Percentiles rank a stretch among this genome's conserved stretches.
Conservation (phyloP, 208 protist species). For the Herpetomonas muscarum region DNA sequence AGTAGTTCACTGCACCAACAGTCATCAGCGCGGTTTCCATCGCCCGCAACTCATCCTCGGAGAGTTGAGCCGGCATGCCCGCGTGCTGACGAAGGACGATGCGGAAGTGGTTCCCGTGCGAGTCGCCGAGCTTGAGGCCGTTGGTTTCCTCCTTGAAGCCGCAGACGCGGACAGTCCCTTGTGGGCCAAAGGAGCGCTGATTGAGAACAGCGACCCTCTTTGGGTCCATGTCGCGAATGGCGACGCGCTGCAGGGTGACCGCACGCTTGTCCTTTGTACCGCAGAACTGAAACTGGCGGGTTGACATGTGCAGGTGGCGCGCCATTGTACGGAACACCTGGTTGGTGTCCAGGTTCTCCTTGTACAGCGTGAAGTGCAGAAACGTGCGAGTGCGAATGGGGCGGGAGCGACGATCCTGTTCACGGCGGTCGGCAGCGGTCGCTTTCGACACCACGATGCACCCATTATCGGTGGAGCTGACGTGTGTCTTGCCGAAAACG, state of each 20-base stretch:
- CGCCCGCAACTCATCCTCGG: constrained; percentile 11
- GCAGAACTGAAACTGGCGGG: constrained; percentile 82
- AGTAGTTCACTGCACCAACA: constrained; percentile 94
- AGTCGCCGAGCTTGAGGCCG: constrained; percentile 82
- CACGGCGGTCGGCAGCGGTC: constrained; percentile 50
- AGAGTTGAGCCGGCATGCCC: background rate
- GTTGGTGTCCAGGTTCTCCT: constrained; percentile 92
- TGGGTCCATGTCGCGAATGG: constrained; percentile 61
- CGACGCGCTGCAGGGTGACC: constrained; percentile 90
- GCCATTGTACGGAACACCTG: constrained; percentile 72
- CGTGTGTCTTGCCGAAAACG: constrained; percentile 45
- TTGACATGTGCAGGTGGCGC: constrained; percentile 40
- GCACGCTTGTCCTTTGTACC: constrained; percentile 96
- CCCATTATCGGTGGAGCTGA: constrained; percentile 66
- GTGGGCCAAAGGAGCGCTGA: constrained; percentile 34
- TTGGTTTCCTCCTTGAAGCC: constrained; percentile 52
- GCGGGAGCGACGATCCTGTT: constrained; percentile 54
- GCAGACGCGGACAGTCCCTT: constrained; percentile 71
- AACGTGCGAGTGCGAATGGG: constrained; percentile 34
- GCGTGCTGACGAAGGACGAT: constrained; percentile 82
- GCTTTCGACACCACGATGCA: constrained; percentile 51
- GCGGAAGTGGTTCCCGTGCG: constrained; percentile 90
- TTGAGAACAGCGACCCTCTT: constrained; percentile 65
- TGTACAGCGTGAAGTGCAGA: constrained; percentile 93
- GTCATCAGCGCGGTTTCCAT: constrained; percentile 23